Evolutionary conservation across 345 rosid genomes (phyloP).

Genomic region (Euphorbia tirucalli): DNA sequence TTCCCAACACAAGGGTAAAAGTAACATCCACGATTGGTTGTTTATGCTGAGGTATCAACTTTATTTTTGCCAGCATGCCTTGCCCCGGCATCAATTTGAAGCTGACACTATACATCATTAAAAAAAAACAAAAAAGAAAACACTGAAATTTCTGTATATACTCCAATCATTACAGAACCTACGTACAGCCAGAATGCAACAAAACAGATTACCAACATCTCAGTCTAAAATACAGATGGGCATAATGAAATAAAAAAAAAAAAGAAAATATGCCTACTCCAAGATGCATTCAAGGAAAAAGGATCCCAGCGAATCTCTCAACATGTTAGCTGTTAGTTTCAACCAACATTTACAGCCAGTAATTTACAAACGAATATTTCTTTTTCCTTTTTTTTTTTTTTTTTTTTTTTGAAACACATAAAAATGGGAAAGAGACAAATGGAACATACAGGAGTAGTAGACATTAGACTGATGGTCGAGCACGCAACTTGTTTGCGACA

Average conservation of each 20-base stretch:
- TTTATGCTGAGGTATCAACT: not conserved
- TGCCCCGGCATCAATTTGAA: not conserved
- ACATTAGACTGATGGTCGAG: constrained; percentile 32
- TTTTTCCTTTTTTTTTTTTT: too few relatives aligned
- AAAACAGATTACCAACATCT: not conserved
- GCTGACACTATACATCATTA: not conserved
- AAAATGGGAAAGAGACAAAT: not conserved
- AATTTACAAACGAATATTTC: constrained; percentile 23
- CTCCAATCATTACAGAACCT: not conserved
- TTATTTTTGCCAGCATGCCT: not conserved
- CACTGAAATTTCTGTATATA: not conserved
- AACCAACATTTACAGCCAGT: constrained; percentile 29
- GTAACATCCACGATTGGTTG: not conserved
- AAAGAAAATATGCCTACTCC: not conserved
- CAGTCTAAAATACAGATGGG: not conserved
- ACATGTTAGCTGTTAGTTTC: constrained; percentile 18
- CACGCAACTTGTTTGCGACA: constrained; percentile 85
- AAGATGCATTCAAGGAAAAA: constrained; percentile 2
- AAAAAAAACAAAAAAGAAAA: not conserved
- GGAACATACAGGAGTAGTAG: not conserved
- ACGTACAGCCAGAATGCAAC: not conserved
- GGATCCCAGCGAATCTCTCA: not conserved
- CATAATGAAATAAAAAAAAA: not conserved
- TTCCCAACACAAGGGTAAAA: not conserved
- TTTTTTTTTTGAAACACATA: not conserved